Percentiles rank a stretch among this genome's conserved stretches.
phyloP scores from a whole-genome alignment of 140 eudicot genomes.

The Senecio squalidus region DNA sequence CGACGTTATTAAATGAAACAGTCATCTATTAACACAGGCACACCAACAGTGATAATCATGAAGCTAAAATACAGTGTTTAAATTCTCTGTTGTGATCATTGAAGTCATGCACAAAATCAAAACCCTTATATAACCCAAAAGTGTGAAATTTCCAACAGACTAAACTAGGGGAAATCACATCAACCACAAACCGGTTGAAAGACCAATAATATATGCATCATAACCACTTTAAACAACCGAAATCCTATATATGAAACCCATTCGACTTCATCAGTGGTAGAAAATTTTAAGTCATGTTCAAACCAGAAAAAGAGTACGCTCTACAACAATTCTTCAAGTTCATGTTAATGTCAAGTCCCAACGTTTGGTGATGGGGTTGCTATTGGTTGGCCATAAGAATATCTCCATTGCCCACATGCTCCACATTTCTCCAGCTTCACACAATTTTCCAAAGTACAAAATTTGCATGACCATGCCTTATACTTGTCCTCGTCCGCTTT shows the following conservation, averaged over 20 bases:
- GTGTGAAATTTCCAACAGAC: neutral
- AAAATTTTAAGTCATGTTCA: neutral
- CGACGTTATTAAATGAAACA: too few species aligned
- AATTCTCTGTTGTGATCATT: neutral
- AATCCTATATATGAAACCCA: neutral
- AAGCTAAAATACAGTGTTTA: neutral
- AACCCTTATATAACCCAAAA: constrained; percentile 1
- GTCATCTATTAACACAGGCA: too few species aligned
- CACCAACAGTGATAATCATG: neutral
- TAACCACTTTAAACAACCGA: neutral
- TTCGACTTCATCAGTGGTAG: neutral
- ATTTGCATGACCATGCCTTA: constrained; percentile 68
- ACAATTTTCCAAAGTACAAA: constrained; percentile 77
- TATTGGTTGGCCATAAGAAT: constrained; percentile 80
- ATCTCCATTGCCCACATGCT: constrained; percentile 92
- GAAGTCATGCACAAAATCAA: neutral
- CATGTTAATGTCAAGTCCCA: constrained; percentile 47
- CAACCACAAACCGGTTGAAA: neutral
- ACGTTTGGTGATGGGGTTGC: constrained; percentile 56
- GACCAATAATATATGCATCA: constrained; percentile 6
- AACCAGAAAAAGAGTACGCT: neutral
- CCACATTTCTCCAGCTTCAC: constrained; percentile 60
- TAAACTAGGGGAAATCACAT: neutral
- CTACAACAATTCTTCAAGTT: neutral
- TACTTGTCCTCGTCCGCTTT: constrained; percentile 47